Conservation (phyloP, 257 asterid species). For the Fraxinus quadrangulata region DNA sequence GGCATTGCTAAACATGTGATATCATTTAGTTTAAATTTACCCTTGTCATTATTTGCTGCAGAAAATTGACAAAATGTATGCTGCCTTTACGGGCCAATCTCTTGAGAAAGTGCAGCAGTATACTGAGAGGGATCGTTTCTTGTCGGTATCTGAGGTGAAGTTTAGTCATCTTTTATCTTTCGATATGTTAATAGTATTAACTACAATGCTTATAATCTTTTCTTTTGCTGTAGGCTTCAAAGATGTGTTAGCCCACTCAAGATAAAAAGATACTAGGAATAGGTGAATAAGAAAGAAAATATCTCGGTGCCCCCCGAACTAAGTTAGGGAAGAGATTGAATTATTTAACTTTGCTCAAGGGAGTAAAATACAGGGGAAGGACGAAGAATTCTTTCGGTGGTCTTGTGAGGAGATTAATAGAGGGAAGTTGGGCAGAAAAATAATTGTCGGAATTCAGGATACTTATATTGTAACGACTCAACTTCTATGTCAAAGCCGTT, state of each 20-base stretch:
- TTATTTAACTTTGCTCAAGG: background rate
- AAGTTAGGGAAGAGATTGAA: background rate
- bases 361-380: background rate
- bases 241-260: background rate
- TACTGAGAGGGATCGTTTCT: constrained; percentile 88
- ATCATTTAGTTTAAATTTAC: constrained; percentile 16
- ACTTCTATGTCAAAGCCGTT: no score
- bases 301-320: background rate
- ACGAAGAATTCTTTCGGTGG: background rate
- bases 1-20: background rate
- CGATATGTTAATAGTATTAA: background rate
- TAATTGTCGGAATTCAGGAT: background rate
- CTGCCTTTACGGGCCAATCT: constrained; percentile 89
- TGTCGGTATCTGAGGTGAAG: constrained; percentile 83
- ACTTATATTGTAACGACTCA: background rate
- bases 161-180: constrained; percentile 24
- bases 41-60: constrained; percentile 38
- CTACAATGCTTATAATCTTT: background rate
- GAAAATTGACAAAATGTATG: constrained; percentile 90
- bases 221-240: background rate
- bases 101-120: constrained; percentile 76
- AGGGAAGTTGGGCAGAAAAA: background rate
- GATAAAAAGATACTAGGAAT: background rate
- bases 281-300: background rate
- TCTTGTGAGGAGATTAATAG: background rate